These are phyloP conservation scores for Fusarium praegraminearum DNA, from an alignment of 2,329 filamentous ascomycete genomes.

Conservation along the genomic window DNA sequence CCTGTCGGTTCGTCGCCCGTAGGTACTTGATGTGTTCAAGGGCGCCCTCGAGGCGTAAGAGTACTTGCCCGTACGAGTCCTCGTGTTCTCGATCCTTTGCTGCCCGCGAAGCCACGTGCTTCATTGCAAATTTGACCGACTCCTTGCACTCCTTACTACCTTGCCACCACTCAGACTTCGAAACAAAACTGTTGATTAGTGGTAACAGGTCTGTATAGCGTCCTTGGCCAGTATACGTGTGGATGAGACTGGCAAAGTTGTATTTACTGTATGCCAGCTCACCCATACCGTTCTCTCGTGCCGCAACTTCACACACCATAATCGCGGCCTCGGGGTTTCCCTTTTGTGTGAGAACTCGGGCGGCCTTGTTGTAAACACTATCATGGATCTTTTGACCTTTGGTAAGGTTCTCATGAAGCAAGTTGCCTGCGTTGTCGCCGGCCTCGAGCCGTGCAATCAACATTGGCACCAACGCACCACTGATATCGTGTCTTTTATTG, in stretches of 20 bases:
- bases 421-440: conserved; percentile 45
- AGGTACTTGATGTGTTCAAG: conserved; percentile 43
- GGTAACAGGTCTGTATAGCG: conserved; percentile 49
- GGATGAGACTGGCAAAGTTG: conserved; percentile 56
- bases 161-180: conserved; percentile 53
- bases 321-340: conserved; percentile 50
- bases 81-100: conserved; percentile 15
- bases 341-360: conserved; percentile 47
- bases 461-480: conserved; percentile 55
- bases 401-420: conserved; percentile 48
- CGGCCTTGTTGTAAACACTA: conserved; percentile 54
- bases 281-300: conserved; percentile 53
- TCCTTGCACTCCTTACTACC: conserved; percentile 54
- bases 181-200: conserved; percentile 50
- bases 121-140: conserved; percentile 55
- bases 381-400: conserved; percentile 52
- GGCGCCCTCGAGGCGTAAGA: conserved; percentile 39
- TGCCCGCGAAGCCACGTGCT: conserved; percentile 48
- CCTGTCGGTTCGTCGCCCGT: conserved; percentile 34
- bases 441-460: conserved; percentile 54
- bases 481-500: conserved; percentile 57
- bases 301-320: conserved; percentile 53
- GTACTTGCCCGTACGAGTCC: conserved; percentile 43
- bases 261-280: conserved; percentile 53
- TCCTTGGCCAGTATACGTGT: conserved; percentile 50